phyloP scores from a whole-genome alignment of 139 green algal genomes.

The Choricystis sp. region DNA sequence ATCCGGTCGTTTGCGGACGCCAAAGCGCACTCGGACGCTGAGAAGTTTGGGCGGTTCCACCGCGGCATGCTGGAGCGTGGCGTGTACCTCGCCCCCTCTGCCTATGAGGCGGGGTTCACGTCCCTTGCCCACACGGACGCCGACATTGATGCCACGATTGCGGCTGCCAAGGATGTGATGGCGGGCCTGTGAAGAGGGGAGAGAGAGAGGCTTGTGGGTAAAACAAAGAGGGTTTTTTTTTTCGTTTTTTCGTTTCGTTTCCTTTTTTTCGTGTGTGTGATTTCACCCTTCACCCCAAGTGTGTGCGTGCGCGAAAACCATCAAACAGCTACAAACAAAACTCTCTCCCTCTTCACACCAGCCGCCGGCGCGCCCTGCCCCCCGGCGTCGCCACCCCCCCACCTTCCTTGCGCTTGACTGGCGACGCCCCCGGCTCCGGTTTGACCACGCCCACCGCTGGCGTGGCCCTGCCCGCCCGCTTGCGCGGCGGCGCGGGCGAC shows the following conservation, averaged over 20 bases:
- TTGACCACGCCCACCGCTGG: too few species aligned
- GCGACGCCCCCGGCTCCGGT: too few species aligned
- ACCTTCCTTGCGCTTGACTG: too few species aligned
- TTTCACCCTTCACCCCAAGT: background rate
- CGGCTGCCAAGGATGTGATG: slow-evolving; percentile 56
- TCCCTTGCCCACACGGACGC: slow-evolving; percentile 83
- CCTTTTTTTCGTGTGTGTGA: background rate
- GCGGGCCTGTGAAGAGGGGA: slow-evolving; percentile 31
- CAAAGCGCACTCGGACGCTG: slow-evolving; percentile 59
- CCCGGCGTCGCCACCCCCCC: too few species aligned
- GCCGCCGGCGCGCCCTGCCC: too few species aligned
- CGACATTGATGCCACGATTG: slow-evolving; percentile 89
- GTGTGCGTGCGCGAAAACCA: background rate
- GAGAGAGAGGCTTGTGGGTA: background rate
- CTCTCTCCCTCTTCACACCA: background rate
- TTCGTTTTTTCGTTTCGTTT: too few species aligned
- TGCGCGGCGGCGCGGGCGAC: too few species aligned
- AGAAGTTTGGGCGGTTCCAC: slow-evolving; percentile 93
- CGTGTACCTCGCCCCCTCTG: slow-evolving; percentile 89
- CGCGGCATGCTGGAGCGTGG: slow-evolving; percentile 94
- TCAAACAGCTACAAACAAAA: background rate
- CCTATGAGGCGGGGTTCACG: slow-evolving; percentile 93
- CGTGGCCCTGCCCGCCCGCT: too few species aligned
- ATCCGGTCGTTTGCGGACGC: slow-evolving; percentile 81
- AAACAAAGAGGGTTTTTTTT: background rate